phyloP scores from a whole-genome alignment of 176 grass and related monocot species.

The Carex parvula region DNA sequence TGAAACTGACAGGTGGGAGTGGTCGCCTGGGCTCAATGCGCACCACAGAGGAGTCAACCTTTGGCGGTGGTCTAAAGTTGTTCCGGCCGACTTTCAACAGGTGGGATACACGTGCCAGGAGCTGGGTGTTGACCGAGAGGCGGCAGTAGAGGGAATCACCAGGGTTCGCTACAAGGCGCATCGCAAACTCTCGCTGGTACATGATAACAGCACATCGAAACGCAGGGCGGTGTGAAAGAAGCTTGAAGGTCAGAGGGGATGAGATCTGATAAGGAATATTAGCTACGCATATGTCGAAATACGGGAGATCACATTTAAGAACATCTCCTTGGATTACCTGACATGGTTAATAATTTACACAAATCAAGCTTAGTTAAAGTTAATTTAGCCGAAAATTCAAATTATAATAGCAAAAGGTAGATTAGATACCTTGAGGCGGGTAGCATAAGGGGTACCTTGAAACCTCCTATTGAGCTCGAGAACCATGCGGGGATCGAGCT shows the following conservation, averaged over 20 bases:
- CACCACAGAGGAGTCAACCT: slow-evolving; percentile 91
- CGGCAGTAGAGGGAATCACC: slow-evolving; percentile 88
- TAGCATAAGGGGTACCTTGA: slow-evolving; percentile 65
- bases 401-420: not conserved
- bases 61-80: slow-evolving; percentile 86
- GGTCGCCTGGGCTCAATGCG: slow-evolving; percentile 83
- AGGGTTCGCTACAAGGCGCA: slow-evolving; percentile 80
- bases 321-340: slow-evolving; percentile 97
- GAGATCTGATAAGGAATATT: slow-evolving; percentile 97
- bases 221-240: slow-evolving; percentile 71
- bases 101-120: slow-evolving; percentile 79
- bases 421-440: slow-evolving; percentile 54
- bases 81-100: slow-evolving; percentile 84
- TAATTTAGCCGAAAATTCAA: not conserved
- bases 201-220: slow-evolving; percentile 96
- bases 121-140: slow-evolving; percentile 87
- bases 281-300: slow-evolving; percentile 93
- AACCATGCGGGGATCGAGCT: slow-evolving; percentile 97
- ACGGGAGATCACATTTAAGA: slow-evolving; percentile 85
- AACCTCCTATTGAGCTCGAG: slow-evolving; percentile 83
- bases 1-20: slow-evolving; percentile 79
- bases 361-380: not conserved
- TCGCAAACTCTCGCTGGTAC: slow-evolving; percentile 92
- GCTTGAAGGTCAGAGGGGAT: slow-evolving; percentile 83
- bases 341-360: not conserved